phyloP scores from a whole-genome alignment of 2,329 filamentous ascomycete species.

The Coniochaeta sp. region DNA sequence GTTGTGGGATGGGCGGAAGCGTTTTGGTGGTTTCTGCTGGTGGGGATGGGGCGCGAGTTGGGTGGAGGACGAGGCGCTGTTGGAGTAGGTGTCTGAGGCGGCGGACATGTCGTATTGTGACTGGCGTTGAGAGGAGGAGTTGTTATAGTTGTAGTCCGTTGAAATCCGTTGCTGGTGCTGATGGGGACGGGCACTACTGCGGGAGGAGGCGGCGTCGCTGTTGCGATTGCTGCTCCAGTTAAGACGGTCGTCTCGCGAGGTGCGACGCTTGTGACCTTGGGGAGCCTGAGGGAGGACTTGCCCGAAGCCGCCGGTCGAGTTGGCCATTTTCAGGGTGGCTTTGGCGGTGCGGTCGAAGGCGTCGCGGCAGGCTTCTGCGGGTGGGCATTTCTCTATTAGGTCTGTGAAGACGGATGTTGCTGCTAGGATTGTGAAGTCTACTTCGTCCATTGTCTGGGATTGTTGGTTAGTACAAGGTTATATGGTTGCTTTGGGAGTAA shows the following conservation, averaged over 20 bases:
- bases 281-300: slow-evolving; percentile 16
- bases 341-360: slow-evolving; percentile 94
- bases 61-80: slow-evolving; percentile 32
- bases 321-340: slow-evolving; percentile 91
- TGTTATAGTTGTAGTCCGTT: slow-evolving; percentile 12
- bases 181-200: slow-evolving; percentile 9
- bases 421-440: slow-evolving; percentile 93
- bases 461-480: slow-evolving; percentile 17
- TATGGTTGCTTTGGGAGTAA: neutral
- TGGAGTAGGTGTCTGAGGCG: slow-evolving; percentile 24
- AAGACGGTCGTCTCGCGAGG: slow-evolving; percentile 11
- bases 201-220: slow-evolving; percentile 17
- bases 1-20: slow-evolving; percentile 14
- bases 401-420: slow-evolving; percentile 90
- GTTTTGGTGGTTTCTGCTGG: neutral
- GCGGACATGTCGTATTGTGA: slow-evolving; percentile 21
- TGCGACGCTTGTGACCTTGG: neutral
- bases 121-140: neutral
- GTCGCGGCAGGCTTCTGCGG: slow-evolving; percentile 88
- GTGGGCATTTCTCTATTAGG: slow-evolving; percentile 88
- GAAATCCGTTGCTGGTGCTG: slow-evolving; percentile 10
- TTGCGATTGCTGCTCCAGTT: no score
- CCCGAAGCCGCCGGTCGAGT: slow-evolving; percentile 78
- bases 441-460: slow-evolving; percentile 76
- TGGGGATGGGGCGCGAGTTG: slow-evolving; percentile 22